Evolutionary conservation across 2,329 filamentous ascomycete genomes (phyloP).

Genomic region (Ramichloridium luteum): DNA sequence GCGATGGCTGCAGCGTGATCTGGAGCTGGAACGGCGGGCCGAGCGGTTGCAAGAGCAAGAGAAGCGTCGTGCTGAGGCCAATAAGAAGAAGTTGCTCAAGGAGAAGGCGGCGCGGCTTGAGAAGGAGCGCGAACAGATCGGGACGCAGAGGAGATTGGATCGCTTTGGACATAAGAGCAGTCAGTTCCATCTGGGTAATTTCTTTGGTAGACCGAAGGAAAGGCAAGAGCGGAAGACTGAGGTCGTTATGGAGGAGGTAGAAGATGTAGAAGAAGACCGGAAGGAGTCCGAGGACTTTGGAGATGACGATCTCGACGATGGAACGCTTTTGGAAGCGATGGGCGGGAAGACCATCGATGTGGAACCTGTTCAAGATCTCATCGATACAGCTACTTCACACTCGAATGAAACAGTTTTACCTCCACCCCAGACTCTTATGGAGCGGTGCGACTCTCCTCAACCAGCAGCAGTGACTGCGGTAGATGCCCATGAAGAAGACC

Average conservation of each 20-base stretch:
- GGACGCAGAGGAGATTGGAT: conserved; percentile 23
- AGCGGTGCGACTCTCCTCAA: no score
- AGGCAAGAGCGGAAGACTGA: not conserved
- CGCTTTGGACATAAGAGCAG: conserved; percentile 25
- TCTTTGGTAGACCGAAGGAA: conserved; percentile 17
- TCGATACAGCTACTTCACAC: no score
- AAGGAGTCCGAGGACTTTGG: conserved; percentile 14
- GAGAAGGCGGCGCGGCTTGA: conserved; percentile 13
- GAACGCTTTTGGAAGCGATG: conserved; percentile 18
- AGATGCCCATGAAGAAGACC: conserved; percentile 11
- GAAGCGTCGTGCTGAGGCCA: conserved; percentile 19
- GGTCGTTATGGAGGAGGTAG: not conserved
- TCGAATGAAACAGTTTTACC: no score
- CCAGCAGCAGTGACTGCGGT: not conserved
- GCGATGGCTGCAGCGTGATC: conserved; percentile 23
- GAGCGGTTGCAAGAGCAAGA: conserved; percentile 23
- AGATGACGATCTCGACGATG: conserved; percentile 23
- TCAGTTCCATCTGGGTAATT: conserved; percentile 26
- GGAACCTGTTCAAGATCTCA: no score
- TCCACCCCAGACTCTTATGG: no score
- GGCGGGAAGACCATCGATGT: no score
- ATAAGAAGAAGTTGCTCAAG: conserved; percentile 19
- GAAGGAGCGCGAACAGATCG: conserved; percentile 4
- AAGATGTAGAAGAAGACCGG: conserved; percentile 3
- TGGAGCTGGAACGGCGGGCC: conserved; percentile 24